Conservation (phyloP, 1,284 basidiomycete species). For the Heliocybe sulcata region DNA sequence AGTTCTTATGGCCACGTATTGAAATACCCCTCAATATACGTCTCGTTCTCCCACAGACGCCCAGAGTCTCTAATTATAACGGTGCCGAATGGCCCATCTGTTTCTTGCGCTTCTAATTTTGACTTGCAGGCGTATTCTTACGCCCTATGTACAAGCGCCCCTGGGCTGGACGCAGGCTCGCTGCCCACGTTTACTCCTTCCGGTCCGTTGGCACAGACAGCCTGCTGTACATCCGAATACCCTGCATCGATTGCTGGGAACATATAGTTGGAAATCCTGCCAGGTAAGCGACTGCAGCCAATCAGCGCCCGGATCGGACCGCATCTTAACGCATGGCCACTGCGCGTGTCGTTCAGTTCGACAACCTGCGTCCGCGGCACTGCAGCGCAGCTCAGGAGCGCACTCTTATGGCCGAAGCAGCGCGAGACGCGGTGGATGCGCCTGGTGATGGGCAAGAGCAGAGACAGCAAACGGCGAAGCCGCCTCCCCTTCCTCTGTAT, state of each 20-base stretch:
- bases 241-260: too few relatives aligned
- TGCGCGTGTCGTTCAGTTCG: too few relatives aligned
- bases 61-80: not conserved
- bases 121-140: not conserved
- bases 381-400: too few relatives aligned
- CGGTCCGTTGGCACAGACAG: not conserved
- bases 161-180: not conserved
- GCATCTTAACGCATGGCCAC: too few relatives aligned
- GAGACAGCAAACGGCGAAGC: not conserved
- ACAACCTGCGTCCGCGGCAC: too few relatives aligned
- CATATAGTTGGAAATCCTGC: too few relatives aligned
- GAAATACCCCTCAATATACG: not conserved
- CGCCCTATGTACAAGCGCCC: too few relatives aligned
- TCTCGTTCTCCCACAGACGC: not conserved
- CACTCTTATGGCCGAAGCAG: not conserved
- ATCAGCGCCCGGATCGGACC: too few relatives aligned
- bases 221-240: too few relatives aligned
- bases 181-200: not conserved
- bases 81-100: not conserved
- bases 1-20: conserved; percentile 1
- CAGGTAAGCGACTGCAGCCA: too few relatives aligned
- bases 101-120: not conserved
- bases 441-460: not conserved
- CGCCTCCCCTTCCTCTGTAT: not conserved
- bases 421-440: not conserved